Conservation (phyloP, 148 eudicot species). For the Rhododendron molle region DNA sequence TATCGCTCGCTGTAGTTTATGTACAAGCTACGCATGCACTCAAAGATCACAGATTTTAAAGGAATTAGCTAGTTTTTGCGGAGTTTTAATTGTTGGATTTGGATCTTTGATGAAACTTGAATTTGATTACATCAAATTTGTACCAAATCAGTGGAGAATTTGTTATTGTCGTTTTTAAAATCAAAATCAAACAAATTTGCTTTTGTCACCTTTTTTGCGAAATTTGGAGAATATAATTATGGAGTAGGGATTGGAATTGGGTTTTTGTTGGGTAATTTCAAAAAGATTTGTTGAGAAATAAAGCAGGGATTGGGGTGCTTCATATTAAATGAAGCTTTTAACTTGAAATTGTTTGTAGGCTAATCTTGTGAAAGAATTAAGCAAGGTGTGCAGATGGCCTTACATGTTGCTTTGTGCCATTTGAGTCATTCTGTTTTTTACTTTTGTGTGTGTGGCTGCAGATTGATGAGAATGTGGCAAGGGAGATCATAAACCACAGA, state of each 20-base stretch:
- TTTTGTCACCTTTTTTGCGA: not conserved
- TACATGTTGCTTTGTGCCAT: not conserved
- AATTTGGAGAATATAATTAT: not conserved
- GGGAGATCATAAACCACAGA: slow-evolving; percentile 83
- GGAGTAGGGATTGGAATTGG: not conserved
- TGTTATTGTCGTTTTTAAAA: not conserved
- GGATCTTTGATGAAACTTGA: not conserved
- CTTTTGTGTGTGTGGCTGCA: slow-evolving; percentile 15
- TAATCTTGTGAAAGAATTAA: not conserved
- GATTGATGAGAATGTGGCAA: slow-evolving; percentile 86
- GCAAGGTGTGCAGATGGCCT: not conserved
- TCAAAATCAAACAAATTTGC: not conserved
- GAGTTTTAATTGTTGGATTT: not conserved
- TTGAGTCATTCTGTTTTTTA: not conserved
- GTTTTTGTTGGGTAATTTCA: not conserved
- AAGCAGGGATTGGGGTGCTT: not conserved
- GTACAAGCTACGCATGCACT: not conserved
- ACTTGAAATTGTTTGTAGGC: not conserved
- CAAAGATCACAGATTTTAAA: not conserved
- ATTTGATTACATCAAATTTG: not conserved
- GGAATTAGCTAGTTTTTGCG: not conserved
- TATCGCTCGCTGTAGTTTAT: not conserved
- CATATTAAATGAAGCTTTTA: not conserved
- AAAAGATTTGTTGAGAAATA: not conserved
- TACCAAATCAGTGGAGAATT: not conserved